phyloP scores from a whole-genome alignment of 208 protist genomes.

The Trypanosomatidae sp. region DNA sequence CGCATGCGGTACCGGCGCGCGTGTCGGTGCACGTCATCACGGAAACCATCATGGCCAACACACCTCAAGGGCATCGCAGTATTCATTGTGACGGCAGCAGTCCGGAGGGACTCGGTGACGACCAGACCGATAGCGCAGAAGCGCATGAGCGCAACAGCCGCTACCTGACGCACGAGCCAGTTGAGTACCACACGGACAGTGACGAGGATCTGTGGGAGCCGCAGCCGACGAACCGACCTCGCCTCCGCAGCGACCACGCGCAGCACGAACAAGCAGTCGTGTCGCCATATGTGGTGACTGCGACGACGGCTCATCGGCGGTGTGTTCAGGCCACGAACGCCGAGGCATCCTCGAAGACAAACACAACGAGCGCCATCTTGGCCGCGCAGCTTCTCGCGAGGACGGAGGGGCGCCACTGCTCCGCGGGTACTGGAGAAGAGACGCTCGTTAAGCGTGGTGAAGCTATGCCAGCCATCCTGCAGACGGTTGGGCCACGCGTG shows the following conservation, averaged over 20 bases:
- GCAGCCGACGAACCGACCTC: constrained; percentile 2
- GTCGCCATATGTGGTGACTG: neutral
- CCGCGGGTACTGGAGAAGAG: neutral
- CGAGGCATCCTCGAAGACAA: neutral
- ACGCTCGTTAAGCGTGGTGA: neutral
- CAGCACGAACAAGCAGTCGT: neutral
- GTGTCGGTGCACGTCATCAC: neutral
- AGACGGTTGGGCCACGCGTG: neutral
- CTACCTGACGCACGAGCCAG: constrained; percentile 4
- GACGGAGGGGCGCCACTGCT: neutral
- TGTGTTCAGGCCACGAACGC: neutral
- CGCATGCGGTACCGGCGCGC: neutral
- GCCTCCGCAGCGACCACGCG: constrained; percentile 3
- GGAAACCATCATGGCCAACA: neutral
- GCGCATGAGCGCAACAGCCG: neutral
- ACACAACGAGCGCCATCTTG: neutral
- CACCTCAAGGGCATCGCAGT: constrained; percentile 1
- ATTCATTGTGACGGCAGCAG: constrained; percentile 1
- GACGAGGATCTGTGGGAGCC: neutral
- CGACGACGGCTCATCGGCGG: neutral
- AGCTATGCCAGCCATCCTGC: neutral
- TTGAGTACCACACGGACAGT: neutral
- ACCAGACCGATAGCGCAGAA: neutral
- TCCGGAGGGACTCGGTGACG: constrained; percentile 3
- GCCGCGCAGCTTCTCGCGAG: neutral